Evolutionary conservation across 306 rosid species (phyloP).

Genomic region (Psophocarpus tetragonolobus): DNA sequence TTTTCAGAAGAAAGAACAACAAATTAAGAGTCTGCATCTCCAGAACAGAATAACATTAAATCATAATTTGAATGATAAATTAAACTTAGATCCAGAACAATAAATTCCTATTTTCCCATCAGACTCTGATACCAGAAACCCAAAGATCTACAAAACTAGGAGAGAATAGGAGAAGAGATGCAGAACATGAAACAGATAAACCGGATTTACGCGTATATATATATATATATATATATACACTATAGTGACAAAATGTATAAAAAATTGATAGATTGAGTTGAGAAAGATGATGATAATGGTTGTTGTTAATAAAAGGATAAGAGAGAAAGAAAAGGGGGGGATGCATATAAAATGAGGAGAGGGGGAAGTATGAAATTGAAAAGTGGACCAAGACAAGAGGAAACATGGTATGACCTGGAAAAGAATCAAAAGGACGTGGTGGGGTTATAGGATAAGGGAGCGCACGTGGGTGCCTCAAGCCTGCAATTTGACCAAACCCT

Average conservation of each 20-base stretch:
- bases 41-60: too few species aligned
- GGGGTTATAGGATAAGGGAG: conserved; percentile 62
- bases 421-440: conserved; percentile 37
- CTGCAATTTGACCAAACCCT: conserved; percentile 57
- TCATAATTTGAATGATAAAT: too few species aligned
- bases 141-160: too few species aligned
- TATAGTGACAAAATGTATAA: neutral
- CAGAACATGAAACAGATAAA: too few species aligned
- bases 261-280: neutral
- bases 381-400: conserved; percentile 33
- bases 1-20: too few species aligned
- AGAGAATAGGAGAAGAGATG: too few species aligned
- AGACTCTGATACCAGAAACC: too few species aligned
- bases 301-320: neutral
- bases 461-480: conserved; percentile 81
- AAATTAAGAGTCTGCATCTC: too few species aligned
- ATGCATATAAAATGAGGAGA: neutral
- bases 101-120: too few species aligned
- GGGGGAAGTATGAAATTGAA: conserved; percentile 27
- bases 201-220: too few species aligned
- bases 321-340: neutral
- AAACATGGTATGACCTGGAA: conserved; percentile 37
- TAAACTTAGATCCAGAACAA: too few species aligned
- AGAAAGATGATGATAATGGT: neutral
- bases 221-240: neutral